Evolutionary conservation across 805 yeast genomes (phyloP).

Genomic region (Suhomyces tanzawaensis): DNA sequence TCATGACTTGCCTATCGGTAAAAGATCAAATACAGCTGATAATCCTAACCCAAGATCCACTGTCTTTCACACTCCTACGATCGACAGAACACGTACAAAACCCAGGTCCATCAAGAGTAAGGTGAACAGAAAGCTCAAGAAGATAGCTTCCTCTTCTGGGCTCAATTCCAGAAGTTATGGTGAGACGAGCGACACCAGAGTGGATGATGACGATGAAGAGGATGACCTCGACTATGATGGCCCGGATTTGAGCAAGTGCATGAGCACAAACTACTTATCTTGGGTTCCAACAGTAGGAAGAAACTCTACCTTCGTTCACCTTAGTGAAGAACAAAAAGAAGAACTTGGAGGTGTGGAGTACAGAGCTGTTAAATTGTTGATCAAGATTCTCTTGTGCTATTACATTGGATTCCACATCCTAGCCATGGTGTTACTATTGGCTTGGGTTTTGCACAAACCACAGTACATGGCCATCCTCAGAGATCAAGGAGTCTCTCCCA

Average conservation of each 20-base stretch:
- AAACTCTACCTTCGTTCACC: slow-evolving; percentile 84
- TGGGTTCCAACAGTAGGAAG: slow-evolving; percentile 92
- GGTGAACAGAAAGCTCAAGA: neutral
- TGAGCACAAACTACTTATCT: slow-evolving; percentile 70
- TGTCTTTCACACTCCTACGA: neutral
- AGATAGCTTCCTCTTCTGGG: neutral
- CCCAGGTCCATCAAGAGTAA: neutral
- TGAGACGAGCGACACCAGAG: slow-evolving; percentile 5
- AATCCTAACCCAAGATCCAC: neutral
- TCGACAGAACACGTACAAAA: neutral
- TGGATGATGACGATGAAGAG: slow-evolving; percentile 12
- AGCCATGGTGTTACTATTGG: slow-evolving; percentile 51
- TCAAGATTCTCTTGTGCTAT: slow-evolving; percentile 60
- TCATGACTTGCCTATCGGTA: neutral
- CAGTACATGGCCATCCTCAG: slow-evolving; percentile 45
- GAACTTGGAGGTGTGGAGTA: slow-evolving; percentile 98
- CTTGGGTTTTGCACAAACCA: slow-evolving; percentile 48
- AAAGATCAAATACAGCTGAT: neutral
- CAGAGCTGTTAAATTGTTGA: slow-evolving; percentile 76
- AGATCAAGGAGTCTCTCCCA: slow-evolving; percentile 61
- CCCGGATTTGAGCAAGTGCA: slow-evolving; percentile 16
- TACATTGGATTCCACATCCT: slow-evolving; percentile 74
- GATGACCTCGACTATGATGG: slow-evolving; percentile 5
- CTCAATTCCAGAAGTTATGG: slow-evolving; percentile 1
- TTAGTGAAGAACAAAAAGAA: slow-evolving; percentile 81